phyloP scores from a whole-genome alignment of 108 stramenopile genomes.

The Aurantiochytrium sp. region DNA sequence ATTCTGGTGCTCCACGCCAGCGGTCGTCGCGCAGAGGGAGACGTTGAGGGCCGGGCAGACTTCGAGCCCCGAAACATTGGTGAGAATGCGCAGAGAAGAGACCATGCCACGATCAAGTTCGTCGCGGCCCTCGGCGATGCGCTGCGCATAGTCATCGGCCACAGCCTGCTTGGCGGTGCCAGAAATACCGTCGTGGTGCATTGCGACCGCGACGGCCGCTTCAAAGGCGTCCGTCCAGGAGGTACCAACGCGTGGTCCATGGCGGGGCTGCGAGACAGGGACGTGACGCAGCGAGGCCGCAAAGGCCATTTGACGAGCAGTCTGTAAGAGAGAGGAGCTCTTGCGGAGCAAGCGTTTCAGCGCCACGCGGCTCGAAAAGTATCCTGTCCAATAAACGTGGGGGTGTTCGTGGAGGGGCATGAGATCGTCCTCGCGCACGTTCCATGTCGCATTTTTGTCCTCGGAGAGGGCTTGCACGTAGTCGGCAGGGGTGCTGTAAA shows the following conservation, averaged over 20 bases:
- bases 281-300: background rate
- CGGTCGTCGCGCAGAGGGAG: conserved; percentile 54
- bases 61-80: background rate
- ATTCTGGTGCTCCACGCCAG: conserved; percentile 7
- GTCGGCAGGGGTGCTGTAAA: conserved; percentile 71
- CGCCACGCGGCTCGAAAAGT: conserved; percentile 73
- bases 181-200: conserved; percentile 83
- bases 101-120: background rate
- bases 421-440: conserved; percentile 74
- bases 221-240: conserved; percentile 43
- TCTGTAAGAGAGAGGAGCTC: conserved; percentile 60
- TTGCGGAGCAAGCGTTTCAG: conserved; percentile 75
- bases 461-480: conserved; percentile 69
- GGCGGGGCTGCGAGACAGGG: background rate
- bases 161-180: conserved; percentile 82
- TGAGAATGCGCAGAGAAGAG: conserved; percentile 15
- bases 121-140: conserved; percentile 27
- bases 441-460: background rate
- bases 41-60: conserved; percentile 69
- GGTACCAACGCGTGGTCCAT: background rate
- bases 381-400: conserved; percentile 88
- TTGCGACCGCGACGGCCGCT: conserved; percentile 67
- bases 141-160: conserved; percentile 76
- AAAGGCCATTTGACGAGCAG: conserved; percentile 64
- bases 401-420: conserved; percentile 84